Percentiles rank a stretch among this genome's conserved stretches.
These are phyloP conservation scores for Lonicera japonica DNA, from an alignment of 129 eudicot species.

Conservation along the genomic window DNA sequence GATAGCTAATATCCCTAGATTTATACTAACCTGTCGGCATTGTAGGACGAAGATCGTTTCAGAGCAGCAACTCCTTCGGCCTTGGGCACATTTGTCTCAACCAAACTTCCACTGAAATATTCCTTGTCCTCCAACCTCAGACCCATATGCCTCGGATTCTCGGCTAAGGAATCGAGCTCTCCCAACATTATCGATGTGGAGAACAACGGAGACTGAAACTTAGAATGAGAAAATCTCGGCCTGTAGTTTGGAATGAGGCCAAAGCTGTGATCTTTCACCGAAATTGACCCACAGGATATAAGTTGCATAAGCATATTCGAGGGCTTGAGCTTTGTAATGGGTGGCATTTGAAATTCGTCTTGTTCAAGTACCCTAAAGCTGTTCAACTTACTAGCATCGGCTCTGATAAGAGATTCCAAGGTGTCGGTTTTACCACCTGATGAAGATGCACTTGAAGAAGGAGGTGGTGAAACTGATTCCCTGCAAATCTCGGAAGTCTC, in stretches of 20 bases:
- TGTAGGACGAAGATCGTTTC: conserved; percentile 77
- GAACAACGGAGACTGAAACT: conserved; percentile 76
- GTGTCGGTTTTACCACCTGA: conserved; percentile 75
- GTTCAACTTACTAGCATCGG: conserved; percentile 72
- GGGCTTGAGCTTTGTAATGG: conserved; percentile 58
- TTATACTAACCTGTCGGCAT: conserved; percentile 70
- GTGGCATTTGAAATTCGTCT: conserved; percentile 36
- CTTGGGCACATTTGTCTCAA: conserved; percentile 54
- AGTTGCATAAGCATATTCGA: conserved; percentile 76
- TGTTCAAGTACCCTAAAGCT: conserved; percentile 56
- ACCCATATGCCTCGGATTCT: conserved; percentile 68
- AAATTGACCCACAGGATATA: conserved; percentile 87
- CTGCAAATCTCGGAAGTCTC: conserved; percentile 40
- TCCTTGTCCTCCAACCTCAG: conserved; percentile 78
- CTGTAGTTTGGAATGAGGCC: conserved; percentile 75
- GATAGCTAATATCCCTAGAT: not conserved
- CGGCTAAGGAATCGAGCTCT: conserved; percentile 73
- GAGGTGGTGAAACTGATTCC: conserved; percentile 46
- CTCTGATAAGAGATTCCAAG: conserved; percentile 72
- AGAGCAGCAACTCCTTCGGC: conserved; percentile 52
- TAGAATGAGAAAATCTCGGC: conserved; percentile 67
- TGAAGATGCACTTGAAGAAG: conserved; percentile 65
- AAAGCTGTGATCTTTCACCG: conserved; percentile 88
- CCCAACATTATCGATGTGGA: conserved; percentile 75
- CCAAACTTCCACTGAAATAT: conserved; percentile 89